Evolutionary conservation across 805 yeast genomes (phyloP).

Genomic region (Yamadazyma laniorum): DNA sequence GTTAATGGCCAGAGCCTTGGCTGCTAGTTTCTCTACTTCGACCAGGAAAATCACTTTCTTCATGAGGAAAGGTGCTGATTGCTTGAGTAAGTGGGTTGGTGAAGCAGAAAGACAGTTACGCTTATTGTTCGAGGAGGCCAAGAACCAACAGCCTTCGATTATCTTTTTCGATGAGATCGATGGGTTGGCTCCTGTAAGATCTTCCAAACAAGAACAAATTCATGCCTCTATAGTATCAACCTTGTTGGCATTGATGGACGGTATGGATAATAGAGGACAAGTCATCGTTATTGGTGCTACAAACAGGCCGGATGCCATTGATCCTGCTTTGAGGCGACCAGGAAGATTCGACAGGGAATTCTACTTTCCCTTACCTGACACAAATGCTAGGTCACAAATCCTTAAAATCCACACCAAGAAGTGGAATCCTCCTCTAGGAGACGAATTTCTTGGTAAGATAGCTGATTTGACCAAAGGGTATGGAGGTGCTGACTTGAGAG

Average conservation of each 20-base stretch:
- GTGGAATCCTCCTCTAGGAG: slow-evolving; percentile 76
- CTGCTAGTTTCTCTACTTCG: slow-evolving; percentile 88
- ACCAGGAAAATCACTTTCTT: slow-evolving; percentile 88
- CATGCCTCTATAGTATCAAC: slow-evolving; percentile 98
- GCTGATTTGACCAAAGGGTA: slow-evolving; percentile 89
- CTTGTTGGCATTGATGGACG: slow-evolving; percentile 93
- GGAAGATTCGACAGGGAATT: slow-evolving; percentile 97
- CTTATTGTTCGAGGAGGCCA: slow-evolving; percentile 90
- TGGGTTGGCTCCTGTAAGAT: slow-evolving; percentile 96
- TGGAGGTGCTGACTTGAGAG: slow-evolving; percentile 96
- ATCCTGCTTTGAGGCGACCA: slow-evolving; percentile 95
- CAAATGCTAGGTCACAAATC: slow-evolving; percentile 74
- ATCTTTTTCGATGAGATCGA: slow-evolving; percentile 98
- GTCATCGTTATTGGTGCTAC: slow-evolving; percentile 98
- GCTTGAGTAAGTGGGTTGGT: slow-evolving; percentile 97
- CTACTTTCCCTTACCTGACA: slow-evolving; percentile 90
- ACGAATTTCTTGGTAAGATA: slow-evolving; percentile 57
- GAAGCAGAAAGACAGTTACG: slow-evolving; percentile 96
- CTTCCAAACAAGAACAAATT: slow-evolving; percentile 96
- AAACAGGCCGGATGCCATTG: slow-evolving; percentile 96
- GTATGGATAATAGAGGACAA: slow-evolving; percentile 98
- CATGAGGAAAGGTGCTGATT: slow-evolving; percentile 98
- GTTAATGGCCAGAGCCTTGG: slow-evolving; percentile 94
- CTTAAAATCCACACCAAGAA: slow-evolving; percentile 80
- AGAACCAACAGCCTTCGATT: slow-evolving; percentile 91